These are phyloP conservation scores for Ilyonectria destructans DNA, from an alignment of 2,329 filamentous ascomycete species.

Conservation along the genomic window DNA sequence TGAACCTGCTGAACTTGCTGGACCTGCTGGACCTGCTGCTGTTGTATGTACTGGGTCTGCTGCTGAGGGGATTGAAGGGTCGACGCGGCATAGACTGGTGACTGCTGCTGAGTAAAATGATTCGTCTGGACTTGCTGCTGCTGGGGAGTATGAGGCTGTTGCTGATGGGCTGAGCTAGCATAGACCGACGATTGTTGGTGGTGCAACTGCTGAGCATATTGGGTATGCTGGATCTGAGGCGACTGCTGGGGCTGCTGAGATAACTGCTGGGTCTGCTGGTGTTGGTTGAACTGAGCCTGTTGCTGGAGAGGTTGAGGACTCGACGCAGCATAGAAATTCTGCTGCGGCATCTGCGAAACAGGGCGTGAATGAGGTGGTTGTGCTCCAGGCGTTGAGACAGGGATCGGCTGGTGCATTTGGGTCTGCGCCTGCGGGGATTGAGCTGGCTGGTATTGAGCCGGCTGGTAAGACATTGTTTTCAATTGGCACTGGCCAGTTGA, in stretches of 20 bases:
- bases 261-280: neutral
- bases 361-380: neutral
- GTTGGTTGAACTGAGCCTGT: neutral
- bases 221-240: neutral
- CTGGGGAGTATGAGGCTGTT: neutral
- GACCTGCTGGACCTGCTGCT: neutral
- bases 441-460: neutral
- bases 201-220: neutral
- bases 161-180: neutral
- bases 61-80: neutral
- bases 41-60: neutral
- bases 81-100: neutral
- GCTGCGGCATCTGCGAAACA: neutral
- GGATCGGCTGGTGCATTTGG: neutral
- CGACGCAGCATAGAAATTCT: neutral
- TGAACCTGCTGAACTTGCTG: neutral
- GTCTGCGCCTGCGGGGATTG: neutral
- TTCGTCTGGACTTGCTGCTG: neutral
- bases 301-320: neutral
- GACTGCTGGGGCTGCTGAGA: neutral
- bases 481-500: neutral
- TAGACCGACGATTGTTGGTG: neutral
- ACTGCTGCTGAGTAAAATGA: neutral
- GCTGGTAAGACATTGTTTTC: neutral
- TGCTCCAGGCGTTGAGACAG: neutral